Conservation (phyloP, 176 grass and related monocot genomes). For the Ananas comosus region DNA sequence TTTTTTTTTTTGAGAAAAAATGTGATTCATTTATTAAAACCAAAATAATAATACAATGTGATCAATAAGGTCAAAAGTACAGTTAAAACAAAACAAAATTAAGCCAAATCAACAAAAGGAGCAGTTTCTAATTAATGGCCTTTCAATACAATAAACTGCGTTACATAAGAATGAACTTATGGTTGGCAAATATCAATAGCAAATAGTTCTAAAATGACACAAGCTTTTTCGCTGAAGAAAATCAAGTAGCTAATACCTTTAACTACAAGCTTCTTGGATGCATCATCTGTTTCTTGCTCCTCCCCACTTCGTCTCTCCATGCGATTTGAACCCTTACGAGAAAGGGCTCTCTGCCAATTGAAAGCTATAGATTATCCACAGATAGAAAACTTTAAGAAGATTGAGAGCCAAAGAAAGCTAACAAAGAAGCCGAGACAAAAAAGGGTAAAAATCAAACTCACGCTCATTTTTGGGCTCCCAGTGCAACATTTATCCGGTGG, state of each 20-base stretch:
- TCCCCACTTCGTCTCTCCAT: conserved; percentile 47
- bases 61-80: no score
- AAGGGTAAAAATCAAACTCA: conserved; percentile 28
- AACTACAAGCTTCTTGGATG: conserved; percentile 52
- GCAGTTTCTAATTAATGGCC: neutral
- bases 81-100: no score
- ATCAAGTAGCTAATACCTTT: conserved; percentile 42
- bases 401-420: neutral
- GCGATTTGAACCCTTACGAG: conserved; percentile 70
- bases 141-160: neutral
- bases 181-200: neutral
- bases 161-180: neutral
- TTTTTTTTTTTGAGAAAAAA: no score
- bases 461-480: conserved; percentile 74
- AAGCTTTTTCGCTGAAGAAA: neutral
- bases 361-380: neutral
- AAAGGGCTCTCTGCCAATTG: conserved; percentile 64
- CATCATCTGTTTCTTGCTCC: conserved; percentile 58
- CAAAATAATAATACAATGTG: no score
- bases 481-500: conserved; percentile 69
- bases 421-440: neutral
- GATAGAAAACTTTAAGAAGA: neutral
- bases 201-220: neutral
- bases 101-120: neutral
- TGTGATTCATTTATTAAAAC: no score